These are phyloP conservation scores for Sporothrix variecibatus DNA, from an alignment of 2,329 filamentous ascomycete species.

Conservation along the genomic window DNA sequence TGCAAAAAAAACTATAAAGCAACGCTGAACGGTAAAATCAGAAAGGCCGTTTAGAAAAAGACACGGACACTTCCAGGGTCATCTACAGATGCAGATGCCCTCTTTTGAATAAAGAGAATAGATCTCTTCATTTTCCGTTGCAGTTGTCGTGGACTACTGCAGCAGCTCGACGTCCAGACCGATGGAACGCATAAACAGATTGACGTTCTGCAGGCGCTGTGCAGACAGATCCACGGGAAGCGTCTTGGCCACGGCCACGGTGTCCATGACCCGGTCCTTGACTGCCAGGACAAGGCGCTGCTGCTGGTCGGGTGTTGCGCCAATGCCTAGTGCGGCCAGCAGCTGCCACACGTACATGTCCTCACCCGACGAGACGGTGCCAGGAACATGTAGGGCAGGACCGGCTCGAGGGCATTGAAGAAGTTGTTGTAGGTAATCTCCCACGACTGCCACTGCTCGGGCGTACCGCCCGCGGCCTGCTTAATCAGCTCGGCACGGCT, in stretches of 20 bases:
- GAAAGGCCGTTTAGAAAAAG: conserved; percentile 29
- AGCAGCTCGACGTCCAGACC: conserved; percentile 90
- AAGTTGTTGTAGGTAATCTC: conserved; percentile 78
- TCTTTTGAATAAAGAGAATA: neutral
- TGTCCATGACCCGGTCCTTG: conserved; percentile 97
- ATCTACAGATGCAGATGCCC: neutral
- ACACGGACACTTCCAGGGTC: conserved; percentile 26
- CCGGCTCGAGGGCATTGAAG: conserved; percentile 84
- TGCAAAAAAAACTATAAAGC: neutral
- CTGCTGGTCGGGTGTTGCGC: conserved; percentile 90
- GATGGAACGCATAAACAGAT: conserved; percentile 97
- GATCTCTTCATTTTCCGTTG: neutral
- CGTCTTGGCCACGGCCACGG: conserved; percentile 84
- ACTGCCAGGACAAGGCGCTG: conserved; percentile 91
- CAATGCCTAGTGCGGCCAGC: conserved; percentile 90
- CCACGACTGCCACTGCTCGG: conserved; percentile 81
- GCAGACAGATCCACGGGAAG: conserved; percentile 83
- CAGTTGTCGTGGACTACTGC: conserved; percentile 34
- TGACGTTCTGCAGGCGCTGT: conserved; percentile 85
- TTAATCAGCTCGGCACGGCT: conserved; percentile 93
- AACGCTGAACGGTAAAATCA: conserved; percentile 24
- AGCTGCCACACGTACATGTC: conserved; percentile 99
- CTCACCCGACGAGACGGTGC: conserved; percentile 83
- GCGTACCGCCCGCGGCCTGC: conserved; percentile 69
- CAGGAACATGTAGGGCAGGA: conserved; percentile 83